phyloP scores from a whole-genome alignment of 495 filamentous ascomycete species.

The Lichina pygmaea region DNA sequence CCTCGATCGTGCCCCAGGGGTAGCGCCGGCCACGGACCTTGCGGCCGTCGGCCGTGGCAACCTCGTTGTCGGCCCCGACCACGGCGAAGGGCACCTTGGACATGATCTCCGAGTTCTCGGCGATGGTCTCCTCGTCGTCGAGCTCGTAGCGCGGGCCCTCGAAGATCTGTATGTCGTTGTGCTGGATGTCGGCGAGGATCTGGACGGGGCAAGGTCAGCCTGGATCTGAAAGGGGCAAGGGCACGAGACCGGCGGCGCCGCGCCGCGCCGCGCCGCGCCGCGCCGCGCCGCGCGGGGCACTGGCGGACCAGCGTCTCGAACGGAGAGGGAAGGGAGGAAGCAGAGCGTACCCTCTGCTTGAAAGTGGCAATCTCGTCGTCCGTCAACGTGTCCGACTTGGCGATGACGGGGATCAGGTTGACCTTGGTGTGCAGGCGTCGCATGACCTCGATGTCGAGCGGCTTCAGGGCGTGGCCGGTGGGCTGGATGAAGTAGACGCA shows the following conservation, averaged over 20 bases:
- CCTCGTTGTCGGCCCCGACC: conserved; percentile 84
- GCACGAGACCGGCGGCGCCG: no score
- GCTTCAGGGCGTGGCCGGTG: conserved; percentile 97
- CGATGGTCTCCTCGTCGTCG: conserved; percentile 97
- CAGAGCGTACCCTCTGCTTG: conserved; percentile 63
- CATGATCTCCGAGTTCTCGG: conserved; percentile 99
- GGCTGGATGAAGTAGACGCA: conserved; percentile 99
- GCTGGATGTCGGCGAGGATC: conserved; percentile 92
- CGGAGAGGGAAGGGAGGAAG: background rate
- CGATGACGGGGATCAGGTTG: conserved; percentile 97
- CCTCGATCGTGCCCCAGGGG: conserved; percentile 96
- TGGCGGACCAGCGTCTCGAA: background rate
- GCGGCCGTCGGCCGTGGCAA: conserved; percentile 72
- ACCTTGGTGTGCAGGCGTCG: conserved; percentile 97
- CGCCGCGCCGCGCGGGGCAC: background rate
- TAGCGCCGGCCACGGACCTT: conserved; percentile 90
- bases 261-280: background rate
- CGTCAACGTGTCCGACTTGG: conserved; percentile 92
- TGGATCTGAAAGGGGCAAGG: background rate
- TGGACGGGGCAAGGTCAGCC: conserved; percentile 13
- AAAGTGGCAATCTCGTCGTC: conserved; percentile 85
- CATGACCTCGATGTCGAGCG: conserved; percentile 97
- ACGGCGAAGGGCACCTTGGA: conserved; percentile 98
- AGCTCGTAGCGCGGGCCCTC: conserved; percentile 95
- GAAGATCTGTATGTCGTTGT: conserved; percentile 95